phyloP scores from a whole-genome alignment of 1,284 basidiomycete species.

The Cronartium quercuum region DNA sequence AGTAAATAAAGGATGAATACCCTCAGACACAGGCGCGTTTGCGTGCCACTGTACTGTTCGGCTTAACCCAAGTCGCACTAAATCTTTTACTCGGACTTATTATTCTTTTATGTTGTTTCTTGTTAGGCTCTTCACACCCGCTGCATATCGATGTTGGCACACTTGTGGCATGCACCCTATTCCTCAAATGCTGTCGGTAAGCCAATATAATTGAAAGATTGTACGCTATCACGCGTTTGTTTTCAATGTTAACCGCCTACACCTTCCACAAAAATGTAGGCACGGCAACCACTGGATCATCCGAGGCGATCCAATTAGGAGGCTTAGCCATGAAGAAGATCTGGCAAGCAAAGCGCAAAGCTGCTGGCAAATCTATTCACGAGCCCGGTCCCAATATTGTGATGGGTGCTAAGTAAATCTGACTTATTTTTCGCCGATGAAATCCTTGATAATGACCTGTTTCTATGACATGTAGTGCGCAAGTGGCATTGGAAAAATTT shows the following conservation, averaged over 20 bases:
- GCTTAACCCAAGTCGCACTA: background rate
- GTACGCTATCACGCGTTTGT: background rate
- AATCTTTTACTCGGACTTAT: background rate
- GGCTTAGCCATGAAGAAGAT: constrained; percentile 92
- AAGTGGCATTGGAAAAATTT: constrained; percentile 63
- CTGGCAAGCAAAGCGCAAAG: constrained; percentile 85
- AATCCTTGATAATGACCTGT: background rate
- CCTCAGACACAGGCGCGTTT: constrained; percentile 27
- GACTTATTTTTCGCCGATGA: background rate
- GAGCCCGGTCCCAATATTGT: constrained; percentile 62
- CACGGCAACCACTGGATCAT: constrained; percentile 88
- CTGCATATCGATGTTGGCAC: constrained; percentile 74
- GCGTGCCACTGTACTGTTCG: background rate
- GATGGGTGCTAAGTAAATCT: constrained; percentile 45
- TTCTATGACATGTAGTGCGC: constrained; percentile 59
- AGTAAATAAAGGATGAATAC: constrained; percentile 11
- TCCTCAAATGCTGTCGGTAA: constrained; percentile 64
- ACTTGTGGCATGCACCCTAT: constrained; percentile 82
- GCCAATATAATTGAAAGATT: background rate
- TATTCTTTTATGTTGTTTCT: constrained; percentile 19
- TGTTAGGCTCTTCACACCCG: constrained; percentile 43
- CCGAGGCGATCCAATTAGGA: constrained; percentile 72
- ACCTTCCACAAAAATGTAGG: constrained; percentile 11
- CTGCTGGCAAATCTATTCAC: constrained; percentile 74
- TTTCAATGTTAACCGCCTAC: background rate